Evolutionary conservation across 176 grass and related monocot genomes (phyloP).

Genomic region (Saccharum officinarum): DNA sequence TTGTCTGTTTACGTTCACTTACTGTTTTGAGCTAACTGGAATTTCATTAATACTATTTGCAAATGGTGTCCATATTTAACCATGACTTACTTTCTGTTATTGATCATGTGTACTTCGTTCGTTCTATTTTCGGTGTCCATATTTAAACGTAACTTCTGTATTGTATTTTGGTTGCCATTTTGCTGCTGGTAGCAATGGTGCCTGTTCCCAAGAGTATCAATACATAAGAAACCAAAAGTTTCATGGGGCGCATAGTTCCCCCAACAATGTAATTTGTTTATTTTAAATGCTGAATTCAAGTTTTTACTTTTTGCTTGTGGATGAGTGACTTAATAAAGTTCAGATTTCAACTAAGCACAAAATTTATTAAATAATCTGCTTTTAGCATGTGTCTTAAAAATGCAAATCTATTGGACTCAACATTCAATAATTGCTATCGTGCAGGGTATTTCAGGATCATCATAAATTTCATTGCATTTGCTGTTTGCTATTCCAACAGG

Average conservation of each 20-base stretch:
- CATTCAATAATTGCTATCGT: not conserved
- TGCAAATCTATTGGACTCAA: not conserved
- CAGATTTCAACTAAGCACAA: not conserved
- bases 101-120: not conserved
- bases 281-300: not conserved
- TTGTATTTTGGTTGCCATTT: not conserved
- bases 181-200: not conserved
- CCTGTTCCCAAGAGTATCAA: not conserved
- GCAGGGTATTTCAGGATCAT: slow-evolving; percentile 91
- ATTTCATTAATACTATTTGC: not conserved
- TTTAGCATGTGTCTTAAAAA: not conserved
- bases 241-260: not conserved
- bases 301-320: not conserved
- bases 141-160: not conserved
- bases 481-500: slow-evolving; percentile 66
- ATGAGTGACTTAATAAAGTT: not conserved
- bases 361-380: not conserved
- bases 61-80: not conserved
- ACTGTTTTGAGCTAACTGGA: not conserved
- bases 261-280: not conserved
- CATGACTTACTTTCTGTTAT: not conserved
- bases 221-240: not conserved
- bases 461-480: slow-evolving; percentile 87
- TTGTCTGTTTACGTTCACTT: not conserved
- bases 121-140: not conserved